A percentile compares a stretch with the other conserved stretches of the same genome.
phyloP scores from a whole-genome alignment of 164 flowering plant species.

The Nymphaea colorata region DNA sequence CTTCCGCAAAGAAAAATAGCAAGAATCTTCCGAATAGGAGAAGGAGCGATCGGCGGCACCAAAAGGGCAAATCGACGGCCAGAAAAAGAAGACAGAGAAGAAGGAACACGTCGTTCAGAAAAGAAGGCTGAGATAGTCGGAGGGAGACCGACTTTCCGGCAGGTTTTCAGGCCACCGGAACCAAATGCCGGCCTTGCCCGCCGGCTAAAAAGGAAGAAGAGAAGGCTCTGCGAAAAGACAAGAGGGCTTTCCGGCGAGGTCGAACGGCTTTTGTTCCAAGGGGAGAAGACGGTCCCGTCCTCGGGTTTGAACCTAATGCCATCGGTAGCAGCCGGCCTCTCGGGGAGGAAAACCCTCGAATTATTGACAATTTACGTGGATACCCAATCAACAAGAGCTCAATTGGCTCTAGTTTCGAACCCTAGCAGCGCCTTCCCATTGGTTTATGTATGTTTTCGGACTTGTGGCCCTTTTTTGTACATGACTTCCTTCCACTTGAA shows the following conservation, averaged over 20 bases:
- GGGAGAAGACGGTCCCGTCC: background rate
- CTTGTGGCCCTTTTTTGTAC: no score
- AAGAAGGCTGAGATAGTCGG: background rate
- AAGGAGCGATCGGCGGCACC: background rate
- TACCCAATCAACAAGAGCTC: no score
- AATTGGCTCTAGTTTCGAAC: no score
- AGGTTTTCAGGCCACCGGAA: background rate
- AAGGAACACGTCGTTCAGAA: background rate
- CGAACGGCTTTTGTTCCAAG: background rate
- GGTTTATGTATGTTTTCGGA: no score
- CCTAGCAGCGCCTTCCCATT: no score
- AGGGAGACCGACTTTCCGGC: background rate
- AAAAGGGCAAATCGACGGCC: background rate
- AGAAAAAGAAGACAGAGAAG: background rate
- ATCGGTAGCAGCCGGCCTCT: no score
- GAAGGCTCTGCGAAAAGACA: background rate
- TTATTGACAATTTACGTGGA: no score
- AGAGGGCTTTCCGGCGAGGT: background rate
- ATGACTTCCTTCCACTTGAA: no score
- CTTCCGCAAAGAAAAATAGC: background rate
- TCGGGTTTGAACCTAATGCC: no score
- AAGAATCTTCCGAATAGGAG: background rate
- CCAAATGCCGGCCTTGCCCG: background rate
- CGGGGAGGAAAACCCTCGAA: no score
- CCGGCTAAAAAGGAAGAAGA: background rate